Evolutionary conservation across 139 green algal genomes (phyloP).

Genomic region (Picochlorum sp.): DNA sequence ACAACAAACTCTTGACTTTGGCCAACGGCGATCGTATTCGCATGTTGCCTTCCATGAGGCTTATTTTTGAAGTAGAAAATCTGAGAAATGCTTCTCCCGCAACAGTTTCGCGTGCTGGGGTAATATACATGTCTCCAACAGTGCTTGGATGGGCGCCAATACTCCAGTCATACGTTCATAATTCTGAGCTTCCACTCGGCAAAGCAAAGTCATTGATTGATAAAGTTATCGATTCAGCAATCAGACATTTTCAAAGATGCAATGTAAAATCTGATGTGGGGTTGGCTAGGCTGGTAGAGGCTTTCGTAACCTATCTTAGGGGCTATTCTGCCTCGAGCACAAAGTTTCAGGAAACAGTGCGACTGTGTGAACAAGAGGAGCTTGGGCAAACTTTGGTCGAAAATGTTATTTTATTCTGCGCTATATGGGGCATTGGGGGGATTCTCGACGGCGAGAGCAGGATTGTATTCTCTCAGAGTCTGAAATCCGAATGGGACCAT

Average conservation of each 20-base stretch:
- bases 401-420: conserved; percentile 80
- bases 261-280: background rate
- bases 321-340: background rate
- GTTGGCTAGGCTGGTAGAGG: background rate
- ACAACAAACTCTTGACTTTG: conserved; percentile 95
- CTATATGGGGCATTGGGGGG: conserved; percentile 76
- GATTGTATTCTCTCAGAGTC: conserved; percentile 53
- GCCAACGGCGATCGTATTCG: conserved; percentile 93
- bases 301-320: conserved; percentile 9
- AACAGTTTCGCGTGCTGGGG: conserved; percentile 82
- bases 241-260: background rate
- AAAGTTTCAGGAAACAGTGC: no score
- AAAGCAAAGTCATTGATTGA: conserved; percentile 23
- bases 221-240: background rate
- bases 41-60: conserved; percentile 85
- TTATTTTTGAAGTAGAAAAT: conserved; percentile 93
- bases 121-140: conserved; percentile 88
- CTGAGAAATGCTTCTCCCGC: conserved; percentile 88
- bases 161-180: conserved; percentile 53
- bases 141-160: conserved; percentile 88
- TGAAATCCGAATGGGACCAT: conserved; percentile 20
- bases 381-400: conserved; percentile 30
- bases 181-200: conserved; percentile 8
- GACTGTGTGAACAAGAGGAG: no score
- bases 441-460: conserved; percentile 72